phyloP scores from a whole-genome alignment of 768 basidiomycete species.

The Favolaschia claudopus region DNA sequence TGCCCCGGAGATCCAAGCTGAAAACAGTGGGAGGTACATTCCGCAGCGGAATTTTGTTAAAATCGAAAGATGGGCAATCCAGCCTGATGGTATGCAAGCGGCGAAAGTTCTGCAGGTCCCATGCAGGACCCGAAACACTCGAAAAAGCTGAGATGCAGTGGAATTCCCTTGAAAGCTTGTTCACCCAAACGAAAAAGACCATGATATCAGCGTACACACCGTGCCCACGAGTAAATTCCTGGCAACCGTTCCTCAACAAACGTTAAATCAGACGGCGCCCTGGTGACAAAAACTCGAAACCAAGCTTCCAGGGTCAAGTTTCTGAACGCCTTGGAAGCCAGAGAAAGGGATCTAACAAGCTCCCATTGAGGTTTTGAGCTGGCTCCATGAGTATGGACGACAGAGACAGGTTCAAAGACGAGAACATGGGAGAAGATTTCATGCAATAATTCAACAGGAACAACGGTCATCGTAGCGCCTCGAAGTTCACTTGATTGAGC shows the following conservation, averaged over 20 bases:
- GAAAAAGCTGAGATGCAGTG: constrained; percentile 37
- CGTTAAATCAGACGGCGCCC: constrained; percentile 30
- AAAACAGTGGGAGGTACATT: constrained; percentile 33
- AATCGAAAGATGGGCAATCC: constrained; percentile 26
- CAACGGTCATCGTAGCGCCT: not conserved
- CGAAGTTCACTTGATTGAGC: too few relatives aligned
- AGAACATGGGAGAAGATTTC: constrained; percentile 40
- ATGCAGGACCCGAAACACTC: too few relatives aligned
- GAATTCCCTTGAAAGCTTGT: constrained; percentile 33
- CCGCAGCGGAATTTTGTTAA: constrained; percentile 32
- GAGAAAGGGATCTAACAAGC: constrained; percentile 35
- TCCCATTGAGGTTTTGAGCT: constrained; percentile 36
- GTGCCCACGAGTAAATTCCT: constrained; percentile 33
- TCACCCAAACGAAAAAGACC: not conserved
- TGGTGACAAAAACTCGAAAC: constrained; percentile 41
- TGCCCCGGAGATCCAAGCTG: constrained; percentile 40
- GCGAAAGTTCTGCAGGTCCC: constrained; percentile 35
- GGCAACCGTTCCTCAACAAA: constrained; percentile 34
- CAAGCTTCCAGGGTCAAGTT: constrained; percentile 37
- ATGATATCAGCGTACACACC: constrained; percentile 19
- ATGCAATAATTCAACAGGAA: constrained; percentile 44
- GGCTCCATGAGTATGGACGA: constrained; percentile 25
- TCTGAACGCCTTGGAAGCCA: constrained; percentile 40
- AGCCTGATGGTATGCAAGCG: constrained; percentile 33
- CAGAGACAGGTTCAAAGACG: constrained; percentile 1